These are phyloP conservation scores for Podaxis rugospora DNA, from an alignment of 768 basidiomycete genomes.

Conservation along the genomic window DNA sequence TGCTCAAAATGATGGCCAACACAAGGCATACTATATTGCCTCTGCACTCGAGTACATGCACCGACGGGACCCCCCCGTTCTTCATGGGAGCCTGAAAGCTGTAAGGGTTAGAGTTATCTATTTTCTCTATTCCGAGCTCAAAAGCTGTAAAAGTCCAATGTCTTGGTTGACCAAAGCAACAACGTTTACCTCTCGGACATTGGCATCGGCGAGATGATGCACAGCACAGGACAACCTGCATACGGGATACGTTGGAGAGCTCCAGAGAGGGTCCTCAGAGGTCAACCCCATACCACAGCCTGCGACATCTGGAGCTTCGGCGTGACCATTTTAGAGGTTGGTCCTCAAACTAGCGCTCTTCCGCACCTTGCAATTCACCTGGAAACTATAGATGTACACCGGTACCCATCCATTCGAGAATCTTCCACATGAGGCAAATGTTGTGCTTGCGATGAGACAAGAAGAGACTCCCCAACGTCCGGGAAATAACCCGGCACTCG, in stretches of 20 bases:
- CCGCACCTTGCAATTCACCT: too few relatives aligned
- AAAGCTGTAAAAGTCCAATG: background rate
- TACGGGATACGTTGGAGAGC: background rate
- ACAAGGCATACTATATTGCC: background rate
- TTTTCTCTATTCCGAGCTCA: too few relatives aligned
- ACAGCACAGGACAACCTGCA: background rate
- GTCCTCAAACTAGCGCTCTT: too few relatives aligned
- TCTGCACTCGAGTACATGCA: background rate
- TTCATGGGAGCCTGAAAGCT: background rate
- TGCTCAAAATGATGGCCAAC: background rate
- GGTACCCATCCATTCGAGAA: background rate
- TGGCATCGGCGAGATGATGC: background rate
- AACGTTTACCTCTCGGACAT: background rate
- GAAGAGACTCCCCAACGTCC: background rate
- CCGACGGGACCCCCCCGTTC: background rate
- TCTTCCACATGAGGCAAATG: background rate
- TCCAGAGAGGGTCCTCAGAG: background rate
- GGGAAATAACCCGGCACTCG: background rate
- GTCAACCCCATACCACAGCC: background rate
- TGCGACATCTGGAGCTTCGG: slow-evolving; percentile 4
- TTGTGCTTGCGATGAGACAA: background rate
- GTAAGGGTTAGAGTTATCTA: background rate
- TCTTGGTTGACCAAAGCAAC: background rate
- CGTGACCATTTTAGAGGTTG: background rate
- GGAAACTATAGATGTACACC: background rate